A percentile compares a stretch with the other conserved stretches of the same genome.
Evolutionary conservation across 768 basidiomycete genomes (phyloP).

Genomic region (Lepiota subincarnata): DNA sequence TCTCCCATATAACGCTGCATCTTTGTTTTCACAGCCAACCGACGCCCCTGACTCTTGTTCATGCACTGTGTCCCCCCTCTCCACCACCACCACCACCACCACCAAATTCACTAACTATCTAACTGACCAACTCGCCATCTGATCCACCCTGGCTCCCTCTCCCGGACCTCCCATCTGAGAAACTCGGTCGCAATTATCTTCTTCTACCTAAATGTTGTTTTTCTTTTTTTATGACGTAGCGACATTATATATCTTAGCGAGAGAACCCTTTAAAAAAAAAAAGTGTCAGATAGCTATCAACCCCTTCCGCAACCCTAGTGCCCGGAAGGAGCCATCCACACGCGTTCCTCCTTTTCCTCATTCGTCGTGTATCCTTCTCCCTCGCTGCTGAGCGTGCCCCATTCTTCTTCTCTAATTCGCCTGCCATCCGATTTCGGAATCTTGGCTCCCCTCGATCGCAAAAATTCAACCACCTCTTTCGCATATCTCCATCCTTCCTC

Average conservation of each 20-base stretch:
- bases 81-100: too few species aligned
- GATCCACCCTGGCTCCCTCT: neutral
- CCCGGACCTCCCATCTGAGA: neutral
- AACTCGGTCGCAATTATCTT: neutral
- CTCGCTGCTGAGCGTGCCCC: constrained; percentile 68
- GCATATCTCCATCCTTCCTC: constrained; percentile 58
- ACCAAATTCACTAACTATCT: too few species aligned
- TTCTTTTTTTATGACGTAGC: neutral
- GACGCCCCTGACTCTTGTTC: too few species aligned
- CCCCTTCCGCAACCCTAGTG: constrained; percentile 2
- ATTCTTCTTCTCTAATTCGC: constrained; percentile 58
- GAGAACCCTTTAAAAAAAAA: too few species aligned
- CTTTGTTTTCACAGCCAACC: too few species aligned
- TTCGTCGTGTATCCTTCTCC: constrained; percentile 40
- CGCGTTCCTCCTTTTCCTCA: constrained; percentile 29
- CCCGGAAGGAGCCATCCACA: constrained; percentile 11
- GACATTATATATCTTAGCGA: neutral
- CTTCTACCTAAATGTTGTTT: neutral
- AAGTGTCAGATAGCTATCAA: neutral
- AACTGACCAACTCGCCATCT: neutral
- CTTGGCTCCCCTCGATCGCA: constrained; percentile 69
- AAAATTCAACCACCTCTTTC: constrained; percentile 67
- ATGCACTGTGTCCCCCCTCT: too few species aligned
- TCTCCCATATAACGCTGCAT: too few species aligned
- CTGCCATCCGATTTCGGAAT: constrained; percentile 49